A percentile compares a stretch with the other conserved stretches of the same genome.
phyloP scores from a whole-genome alignment of 176 grass and related monocot species.

The Thinopyrum elongatum region DNA sequence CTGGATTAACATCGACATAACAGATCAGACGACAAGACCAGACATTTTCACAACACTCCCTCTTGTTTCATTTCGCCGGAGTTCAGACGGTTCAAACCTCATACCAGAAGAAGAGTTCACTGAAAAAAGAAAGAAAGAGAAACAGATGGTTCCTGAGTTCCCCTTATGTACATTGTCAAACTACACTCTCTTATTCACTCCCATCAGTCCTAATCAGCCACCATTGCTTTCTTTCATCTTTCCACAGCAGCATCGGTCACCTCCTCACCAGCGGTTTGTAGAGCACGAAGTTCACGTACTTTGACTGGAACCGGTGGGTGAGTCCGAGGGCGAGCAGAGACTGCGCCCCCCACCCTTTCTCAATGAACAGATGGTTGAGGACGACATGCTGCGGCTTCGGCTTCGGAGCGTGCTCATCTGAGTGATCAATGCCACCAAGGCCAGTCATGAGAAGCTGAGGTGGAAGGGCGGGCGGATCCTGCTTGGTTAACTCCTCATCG shows the following conservation, averaged over 20 bases:
- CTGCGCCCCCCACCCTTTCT: slow-evolving; percentile 83
- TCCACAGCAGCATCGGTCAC: neutral
- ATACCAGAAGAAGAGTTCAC: slow-evolving; percentile 13
- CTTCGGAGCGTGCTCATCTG: slow-evolving; percentile 24
- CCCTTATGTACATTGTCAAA: slow-evolving; percentile 36
- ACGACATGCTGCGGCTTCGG: slow-evolving; percentile 67
- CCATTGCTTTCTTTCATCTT: neutral
- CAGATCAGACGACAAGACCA: neutral
- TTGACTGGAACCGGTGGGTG: slow-evolving; percentile 78
- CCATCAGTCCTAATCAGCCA: neutral
- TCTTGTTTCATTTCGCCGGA: neutral
- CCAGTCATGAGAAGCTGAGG: slow-evolving; percentile 59
- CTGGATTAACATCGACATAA: neutral
- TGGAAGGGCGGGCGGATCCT: slow-evolving; percentile 65
- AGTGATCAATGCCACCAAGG: slow-evolving; percentile 32
- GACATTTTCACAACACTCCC: neutral
- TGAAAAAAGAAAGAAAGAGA: neutral
- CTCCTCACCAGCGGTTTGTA: slow-evolving; percentile 68
- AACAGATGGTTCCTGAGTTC: neutral
- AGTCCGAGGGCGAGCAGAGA: slow-evolving; percentile 76
- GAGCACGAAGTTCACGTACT: slow-evolving; percentile 83
- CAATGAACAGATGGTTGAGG: slow-evolving; percentile 85
- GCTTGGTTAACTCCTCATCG: slow-evolving; percentile 71
- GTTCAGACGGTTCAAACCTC: neutral
- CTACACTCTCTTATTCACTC: slow-evolving; percentile 27